Evolutionary conservation across 2,329 filamentous ascomycete genomes (phyloP).

Genomic region (Macrophomina tecta): DNA sequence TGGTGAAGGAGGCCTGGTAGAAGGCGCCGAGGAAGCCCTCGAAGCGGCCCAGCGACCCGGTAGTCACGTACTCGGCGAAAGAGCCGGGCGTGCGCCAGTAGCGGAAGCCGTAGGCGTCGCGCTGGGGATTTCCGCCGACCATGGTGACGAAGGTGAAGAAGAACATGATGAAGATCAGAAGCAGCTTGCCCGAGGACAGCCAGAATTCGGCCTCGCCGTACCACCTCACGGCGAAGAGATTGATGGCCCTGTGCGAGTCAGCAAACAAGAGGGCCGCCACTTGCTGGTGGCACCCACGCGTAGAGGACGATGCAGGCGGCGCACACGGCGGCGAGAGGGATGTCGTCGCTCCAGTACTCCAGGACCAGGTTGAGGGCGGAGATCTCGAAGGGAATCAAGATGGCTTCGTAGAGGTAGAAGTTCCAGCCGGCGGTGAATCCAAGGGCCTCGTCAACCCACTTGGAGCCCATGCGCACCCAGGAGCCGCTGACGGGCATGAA

Average conservation of each 20-base stretch:
- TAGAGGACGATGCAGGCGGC: conserved; percentile 51
- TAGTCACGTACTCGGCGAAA: conserved; percentile 37
- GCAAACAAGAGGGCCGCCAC: not conserved
- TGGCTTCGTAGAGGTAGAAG: conserved; percentile 58
- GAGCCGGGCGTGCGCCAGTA: conserved; percentile 38
- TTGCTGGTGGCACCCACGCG: conserved; percentile 39
- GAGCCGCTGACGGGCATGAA: conserved; percentile 68
- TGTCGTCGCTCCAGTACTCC: conserved; percentile 54
- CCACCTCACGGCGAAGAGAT: conserved; percentile 26
- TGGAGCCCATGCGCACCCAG: conserved; percentile 68
- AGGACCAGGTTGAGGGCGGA: conserved; percentile 52
- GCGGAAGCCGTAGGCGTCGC: conserved; percentile 45
- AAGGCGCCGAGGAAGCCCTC: conserved; percentile 32
- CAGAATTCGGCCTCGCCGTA: conserved; percentile 67
- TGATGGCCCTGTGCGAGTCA: conserved; percentile 18
- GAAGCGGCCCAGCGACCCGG: conserved; percentile 31
- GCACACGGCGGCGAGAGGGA: conserved; percentile 49
- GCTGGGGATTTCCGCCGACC: conserved; percentile 43
- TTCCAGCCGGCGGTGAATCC: conserved; percentile 63
- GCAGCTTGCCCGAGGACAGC: conserved; percentile 65
- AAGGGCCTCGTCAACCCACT: conserved; percentile 70
- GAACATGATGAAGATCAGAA: conserved; percentile 41
- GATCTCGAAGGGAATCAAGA: conserved; percentile 59
- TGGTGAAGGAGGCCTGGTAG: conserved; percentile 55
- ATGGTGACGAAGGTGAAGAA: conserved; percentile 45